Evolutionary conservation across 2,329 filamentous ascomycete species (phyloP).

Genomic region (Alternaria sp.): DNA sequence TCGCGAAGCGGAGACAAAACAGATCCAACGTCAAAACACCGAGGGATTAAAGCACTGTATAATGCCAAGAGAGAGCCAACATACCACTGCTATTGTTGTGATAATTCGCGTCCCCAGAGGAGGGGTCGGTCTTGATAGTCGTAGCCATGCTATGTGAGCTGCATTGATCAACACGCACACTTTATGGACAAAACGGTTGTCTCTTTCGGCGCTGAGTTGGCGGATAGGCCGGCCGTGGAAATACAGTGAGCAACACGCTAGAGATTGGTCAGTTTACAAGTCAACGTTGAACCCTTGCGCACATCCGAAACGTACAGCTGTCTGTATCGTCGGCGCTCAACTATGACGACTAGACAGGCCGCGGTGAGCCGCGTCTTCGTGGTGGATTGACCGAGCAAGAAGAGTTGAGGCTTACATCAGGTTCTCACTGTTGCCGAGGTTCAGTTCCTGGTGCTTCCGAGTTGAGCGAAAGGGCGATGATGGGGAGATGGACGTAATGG

Average conservation of each 20-base stretch:
- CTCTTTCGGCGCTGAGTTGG: slow-evolving; percentile 15
- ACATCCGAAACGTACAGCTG: slow-evolving; percentile 38
- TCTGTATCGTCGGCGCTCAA: slow-evolving; percentile 5
- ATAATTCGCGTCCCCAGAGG: slow-evolving; percentile 38
- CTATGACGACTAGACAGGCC: slow-evolving; percentile 9
- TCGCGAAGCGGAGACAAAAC: slow-evolving; percentile 44
- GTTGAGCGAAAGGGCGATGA: slow-evolving; percentile 4
- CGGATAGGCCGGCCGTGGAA: slow-evolving; percentile 12
- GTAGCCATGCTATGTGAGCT: slow-evolving; percentile 43
- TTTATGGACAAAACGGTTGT: slow-evolving; percentile 20
- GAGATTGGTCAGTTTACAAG: slow-evolving; percentile 35
- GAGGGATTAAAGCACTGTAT: slow-evolving; percentile 36
- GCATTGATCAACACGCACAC: slow-evolving; percentile 38
- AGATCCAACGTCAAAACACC: slow-evolving; percentile 40
- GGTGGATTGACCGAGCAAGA: slow-evolving; percentile 11
- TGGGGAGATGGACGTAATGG: background rate
- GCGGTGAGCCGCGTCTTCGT: background rate
- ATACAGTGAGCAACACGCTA: slow-evolving; percentile 20
- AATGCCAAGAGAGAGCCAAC: slow-evolving; percentile 32
- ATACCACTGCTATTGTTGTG: slow-evolving; percentile 46
- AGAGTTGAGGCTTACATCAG: background rate
- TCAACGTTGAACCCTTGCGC: slow-evolving; percentile 28
- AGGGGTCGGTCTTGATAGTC: slow-evolving; percentile 45
- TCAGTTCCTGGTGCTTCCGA: background rate
- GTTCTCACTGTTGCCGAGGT: background rate